phyloP scores from a whole-genome alignment of 1,284 basidiomycete species.

The Irpex rosettiformis region DNA sequence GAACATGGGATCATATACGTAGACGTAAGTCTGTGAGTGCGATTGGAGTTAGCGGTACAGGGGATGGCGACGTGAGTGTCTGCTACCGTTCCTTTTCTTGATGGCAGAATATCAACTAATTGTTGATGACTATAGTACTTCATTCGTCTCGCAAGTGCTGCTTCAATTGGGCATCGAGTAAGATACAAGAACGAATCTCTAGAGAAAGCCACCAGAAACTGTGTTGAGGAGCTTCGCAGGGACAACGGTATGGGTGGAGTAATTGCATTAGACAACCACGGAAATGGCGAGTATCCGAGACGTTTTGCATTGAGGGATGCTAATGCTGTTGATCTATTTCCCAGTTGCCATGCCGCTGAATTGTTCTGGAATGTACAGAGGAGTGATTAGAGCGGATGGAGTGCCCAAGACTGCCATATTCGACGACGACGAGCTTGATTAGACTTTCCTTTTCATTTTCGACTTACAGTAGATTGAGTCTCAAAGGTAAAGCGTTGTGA shows the following conservation, averaged over 20 bases:
- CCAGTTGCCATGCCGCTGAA: conserved; percentile 70
- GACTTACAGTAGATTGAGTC: not conserved
- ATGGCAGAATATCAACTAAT: not conserved
- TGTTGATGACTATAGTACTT: conserved; percentile 52
- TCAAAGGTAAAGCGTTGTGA: not conserved
- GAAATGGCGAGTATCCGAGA: conserved; percentile 41
- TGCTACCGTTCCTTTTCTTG: not conserved
- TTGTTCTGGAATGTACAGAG: conserved; percentile 78
- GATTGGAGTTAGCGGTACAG: conserved; percentile 79
- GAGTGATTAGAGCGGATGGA: conserved; percentile 65
- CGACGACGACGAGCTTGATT: conserved; percentile 55
- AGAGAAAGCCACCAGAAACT: conserved; percentile 47
- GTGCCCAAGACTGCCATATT: conserved; percentile 74
- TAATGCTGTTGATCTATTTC: conserved; percentile 41
- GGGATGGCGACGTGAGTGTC: conserved; percentile 69
- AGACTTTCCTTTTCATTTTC: not conserved
- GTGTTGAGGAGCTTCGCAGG: conserved; percentile 51
- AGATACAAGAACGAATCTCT: conserved; percentile 57
- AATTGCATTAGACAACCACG: conserved; percentile 62
- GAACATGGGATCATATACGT: conserved; percentile 38
- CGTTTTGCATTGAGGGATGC: not conserved
- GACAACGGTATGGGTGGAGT: conserved; percentile 68
- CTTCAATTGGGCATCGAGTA: conserved; percentile 65
- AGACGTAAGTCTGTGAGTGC: conserved; percentile 39
- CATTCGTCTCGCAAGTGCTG: conserved; percentile 66